Evolutionary conservation across 1,284 basidiomycete species (phyloP).

Genomic region (Irpex sp.): DNA sequence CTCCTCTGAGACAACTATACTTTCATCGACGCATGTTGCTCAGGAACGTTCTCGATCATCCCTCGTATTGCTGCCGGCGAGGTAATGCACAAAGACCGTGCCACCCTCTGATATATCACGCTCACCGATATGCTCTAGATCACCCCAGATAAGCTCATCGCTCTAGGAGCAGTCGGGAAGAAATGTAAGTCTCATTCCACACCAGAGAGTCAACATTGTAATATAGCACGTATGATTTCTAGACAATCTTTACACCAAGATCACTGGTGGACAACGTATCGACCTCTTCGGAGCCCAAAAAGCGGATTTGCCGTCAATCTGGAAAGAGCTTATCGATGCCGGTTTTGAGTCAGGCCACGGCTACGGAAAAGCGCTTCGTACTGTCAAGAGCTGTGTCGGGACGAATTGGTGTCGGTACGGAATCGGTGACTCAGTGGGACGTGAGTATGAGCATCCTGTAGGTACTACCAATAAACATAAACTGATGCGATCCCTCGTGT

Average conservation of each 20-base stretch:
- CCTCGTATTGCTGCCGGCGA: conserved; percentile 71
- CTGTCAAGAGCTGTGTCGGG: conserved; percentile 59
- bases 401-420: conserved; percentile 74
- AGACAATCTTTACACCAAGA: conserved; percentile 66
- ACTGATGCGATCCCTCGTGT: not conserved
- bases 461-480: not conserved
- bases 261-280: conserved; percentile 63
- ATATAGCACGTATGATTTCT: not conserved
- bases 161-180: conserved; percentile 66
- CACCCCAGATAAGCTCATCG: conserved; percentile 67
- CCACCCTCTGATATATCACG: not conserved
- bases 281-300: conserved; percentile 77
- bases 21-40: not conserved
- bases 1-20: not conserved
- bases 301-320: conserved; percentile 74
- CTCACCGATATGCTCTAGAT: conserved; percentile 32
- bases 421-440: conserved; percentile 71
- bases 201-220: not conserved
- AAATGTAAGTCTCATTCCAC: conserved; percentile 43
- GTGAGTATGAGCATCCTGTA: conserved; percentile 20
- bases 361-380: conserved; percentile 56
- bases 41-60: conserved; percentile 67
- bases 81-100: conserved; percentile 17
- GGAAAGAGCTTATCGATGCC: conserved; percentile 63
- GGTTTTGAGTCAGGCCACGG: conserved; percentile 79